Conservation (phyloP, 192 early-diverging fungal genomes). For the Backusella tuberculispora region DNA sequence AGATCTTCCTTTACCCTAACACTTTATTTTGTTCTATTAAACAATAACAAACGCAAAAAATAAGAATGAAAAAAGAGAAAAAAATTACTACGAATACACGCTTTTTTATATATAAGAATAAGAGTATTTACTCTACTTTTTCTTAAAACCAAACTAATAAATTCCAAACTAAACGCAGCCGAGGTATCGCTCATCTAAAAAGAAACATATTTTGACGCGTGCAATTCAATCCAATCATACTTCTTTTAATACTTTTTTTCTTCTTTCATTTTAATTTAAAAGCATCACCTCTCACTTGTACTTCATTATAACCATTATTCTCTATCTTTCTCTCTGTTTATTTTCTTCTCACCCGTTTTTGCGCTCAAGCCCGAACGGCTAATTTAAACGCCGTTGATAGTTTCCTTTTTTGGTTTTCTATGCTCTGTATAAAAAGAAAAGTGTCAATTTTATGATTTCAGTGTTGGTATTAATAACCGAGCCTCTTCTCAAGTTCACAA, state of each 20-base stretch:
- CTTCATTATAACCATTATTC: neutral
- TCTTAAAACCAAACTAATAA: neutral
- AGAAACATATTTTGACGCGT: no score
- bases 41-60: neutral
- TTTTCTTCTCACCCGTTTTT: neutral
- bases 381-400: neutral
- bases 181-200: neutral
- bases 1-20: neutral
- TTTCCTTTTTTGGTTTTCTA: neutral
- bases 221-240: no score
- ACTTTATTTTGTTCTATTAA: neutral
- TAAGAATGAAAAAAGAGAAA: neutral
- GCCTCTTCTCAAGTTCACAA: no score
- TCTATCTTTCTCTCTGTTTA: neutral
- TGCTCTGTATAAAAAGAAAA: neutral
- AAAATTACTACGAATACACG: neutral
- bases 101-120: no score
- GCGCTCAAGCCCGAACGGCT: neutral
- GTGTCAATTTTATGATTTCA: neutral
- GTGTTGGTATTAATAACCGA: no score
- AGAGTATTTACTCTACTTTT: neutral
- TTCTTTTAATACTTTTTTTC: no score
- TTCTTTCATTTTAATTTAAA: no score
- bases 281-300: no score
- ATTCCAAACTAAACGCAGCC: neutral